Base-by-base conservation (phyloP, 2,329 filamentous ascomycete genomes). In the Didymella lethalis region DNA sequence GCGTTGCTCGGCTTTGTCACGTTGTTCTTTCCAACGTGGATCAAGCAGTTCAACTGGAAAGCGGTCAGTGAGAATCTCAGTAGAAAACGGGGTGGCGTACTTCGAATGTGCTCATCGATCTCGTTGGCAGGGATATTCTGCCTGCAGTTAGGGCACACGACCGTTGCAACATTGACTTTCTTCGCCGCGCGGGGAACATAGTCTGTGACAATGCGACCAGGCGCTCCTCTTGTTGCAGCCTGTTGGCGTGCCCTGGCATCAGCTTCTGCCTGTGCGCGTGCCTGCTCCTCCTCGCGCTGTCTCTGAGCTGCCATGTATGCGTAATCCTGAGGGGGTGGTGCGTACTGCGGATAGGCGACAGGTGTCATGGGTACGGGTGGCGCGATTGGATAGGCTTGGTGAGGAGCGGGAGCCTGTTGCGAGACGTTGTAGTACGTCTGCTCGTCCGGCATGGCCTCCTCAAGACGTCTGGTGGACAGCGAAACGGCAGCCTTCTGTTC, bases 401-500 rank as follows among this genome's bases (percentile, higher is more conserved):
- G 49, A 50, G 72, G 66, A 16, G 63, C 64, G 46, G 69, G 54
- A 53, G 72, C 55, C 64, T 69, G 76, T 65, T 73, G 72, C 32
- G 65, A 68, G 14, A 64, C 68, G 62, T 75, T 72, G 74, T 76
- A 77, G 57, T 77, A 75, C 16, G 71, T 62, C 59, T 88, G 78
- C 44, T 92, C 91, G 49, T 88, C 90, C 3, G 95, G 95, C 85
- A 97, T 91, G 6, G 94, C 93, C 82, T 99, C 95, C 77, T 99
- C 95, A 64, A 99, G 93, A 57, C 94, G 90, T 67, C 93, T 83
- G 71, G 90, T 89, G 2, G 91, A 87, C 64, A 97, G 89, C 36
- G 93, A 96, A 73, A 95, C 90, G 77, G 90, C 91, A 56, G 94
- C 96, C 78, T 96, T 95, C 78, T 98, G 93, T 74, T 99, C 95